Conservation (phyloP, 176 grass and related monocot species). For the Juncus effusus region DNA sequence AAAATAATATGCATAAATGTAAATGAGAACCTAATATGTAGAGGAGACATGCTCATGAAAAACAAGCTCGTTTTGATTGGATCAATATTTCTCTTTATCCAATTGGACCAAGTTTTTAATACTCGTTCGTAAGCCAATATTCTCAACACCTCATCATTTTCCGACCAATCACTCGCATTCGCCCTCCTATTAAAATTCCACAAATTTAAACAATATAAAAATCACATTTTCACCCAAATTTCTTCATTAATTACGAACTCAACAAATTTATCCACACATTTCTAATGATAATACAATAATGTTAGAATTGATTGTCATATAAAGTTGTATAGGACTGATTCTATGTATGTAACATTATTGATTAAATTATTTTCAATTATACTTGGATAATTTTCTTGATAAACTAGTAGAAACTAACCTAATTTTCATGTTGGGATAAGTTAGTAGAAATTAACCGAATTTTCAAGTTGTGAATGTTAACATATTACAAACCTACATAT, state of each 20-base stretch:
- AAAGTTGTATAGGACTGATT: too few species aligned
- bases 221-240: too few species aligned
- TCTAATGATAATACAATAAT: too few species aligned
- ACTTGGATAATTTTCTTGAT: not conserved
- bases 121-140: conserved; percentile 52
- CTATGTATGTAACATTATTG: too few species aligned
- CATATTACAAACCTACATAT: too few species aligned
- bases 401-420: not conserved
- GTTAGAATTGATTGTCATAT: too few species aligned
- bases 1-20: not conserved
- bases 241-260: not conserved
- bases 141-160: conserved; percentile 65
- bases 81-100: conserved; percentile 57
- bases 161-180: conserved; percentile 53
- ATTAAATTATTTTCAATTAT: too few species aligned
- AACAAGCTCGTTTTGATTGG: conserved; percentile 47
- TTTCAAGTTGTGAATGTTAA: too few species aligned
- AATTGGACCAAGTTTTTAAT: conserved; percentile 51
- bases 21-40: conserved; percentile 52
- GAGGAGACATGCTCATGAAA: conserved; percentile 88
- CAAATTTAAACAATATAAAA: not conserved
- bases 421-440: too few species aligned
- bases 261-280: not conserved
- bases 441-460: too few species aligned
- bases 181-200: conserved; percentile 36